A percentile compares a stretch with the other conserved stretches of the same genome.
Conservation (phyloP, 2,329 filamentous ascomycete species). For the Didymosphaeria variabile region DNA sequence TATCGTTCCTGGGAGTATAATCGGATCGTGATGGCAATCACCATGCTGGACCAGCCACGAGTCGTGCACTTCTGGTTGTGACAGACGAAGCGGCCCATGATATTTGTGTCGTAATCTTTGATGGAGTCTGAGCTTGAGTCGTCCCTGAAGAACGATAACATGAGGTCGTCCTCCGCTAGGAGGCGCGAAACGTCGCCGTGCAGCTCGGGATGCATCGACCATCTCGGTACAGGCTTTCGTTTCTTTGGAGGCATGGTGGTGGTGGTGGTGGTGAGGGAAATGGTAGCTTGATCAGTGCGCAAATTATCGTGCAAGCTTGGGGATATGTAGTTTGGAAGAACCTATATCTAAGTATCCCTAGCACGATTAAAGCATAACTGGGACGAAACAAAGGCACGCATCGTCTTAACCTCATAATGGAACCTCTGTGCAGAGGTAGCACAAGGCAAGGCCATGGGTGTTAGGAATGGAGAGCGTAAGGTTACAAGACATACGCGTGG, state of each 20-base stretch:
- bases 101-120: constrained; percentile 51
- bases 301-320: neutral
- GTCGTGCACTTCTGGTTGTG: constrained; percentile 42
- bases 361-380: no score
- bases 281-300: no score
- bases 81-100: constrained; percentile 55
- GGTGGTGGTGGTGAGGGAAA: no score
- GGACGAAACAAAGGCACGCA: no score
- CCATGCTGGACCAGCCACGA: constrained; percentile 21
- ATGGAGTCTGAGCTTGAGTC: constrained; percentile 28
- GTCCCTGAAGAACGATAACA: constrained; percentile 47
- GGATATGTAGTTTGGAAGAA: neutral
- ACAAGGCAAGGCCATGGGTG: no score
- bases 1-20: constrained; percentile 51
- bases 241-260: neutral
- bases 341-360: no score
- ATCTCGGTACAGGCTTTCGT: constrained; percentile 18
- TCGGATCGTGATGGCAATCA: constrained; percentile 34
- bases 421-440: no score
- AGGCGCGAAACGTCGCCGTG: constrained; percentile 44
- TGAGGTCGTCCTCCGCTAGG: constrained; percentile 40
- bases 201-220: constrained; percentile 29
- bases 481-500: no score
- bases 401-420: no score
- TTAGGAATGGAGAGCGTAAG: no score